Base-by-base conservation (phyloP, 129 eudicot species). In the Heracleum sosnowskyi region DNA sequence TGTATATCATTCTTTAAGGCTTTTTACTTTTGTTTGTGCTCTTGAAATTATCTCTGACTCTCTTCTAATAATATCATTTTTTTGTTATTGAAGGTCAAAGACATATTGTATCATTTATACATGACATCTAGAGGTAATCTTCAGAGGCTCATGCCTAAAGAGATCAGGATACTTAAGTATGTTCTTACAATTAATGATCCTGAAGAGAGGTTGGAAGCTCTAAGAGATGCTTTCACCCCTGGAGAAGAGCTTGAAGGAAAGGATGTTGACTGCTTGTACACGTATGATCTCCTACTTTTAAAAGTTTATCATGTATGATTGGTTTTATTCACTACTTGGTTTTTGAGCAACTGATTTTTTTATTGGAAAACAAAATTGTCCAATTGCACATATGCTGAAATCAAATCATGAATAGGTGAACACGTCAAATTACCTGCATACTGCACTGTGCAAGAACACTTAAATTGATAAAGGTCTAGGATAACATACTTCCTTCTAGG, bases 161-260 rank as follows among this genome's bases (percentile, higher is more conserved):
- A 88, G 87, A 83, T 88, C 12, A 86, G 96, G 74, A 95, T 95
- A 70, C 84, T 90, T 8, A 91, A 90, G 77, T 87, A 87, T 86
- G 86, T 95, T 68, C 96, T 95, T 69, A 80, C 79, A 37, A 90
- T 95, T 11, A 87, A 92, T 83, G 97, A 95, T 85, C 97, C 96
- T 10, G 92, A 88, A 79, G 86, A 83, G 84, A 84, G 80, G 76
- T 63, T 92, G 76, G 81, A 87, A 39, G 88, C 85, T 18, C 78
- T 95, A 37, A 87, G 82, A 11, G 96, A 92, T 34, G 97, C 99
- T 53, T 95, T 95, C 80, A 92, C 96, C 77, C 97, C 97, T 31
- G 97, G 96, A 77, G 89, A 86, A 13, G 96, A 90, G 79, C 80
- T 85, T 29, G 92, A 87, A 82, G 96, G 91, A 51, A 70, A 80